Conservation (phyloP, 495 filamentous ascomycete species). For the Pseudevernia furfuracea region DNA sequence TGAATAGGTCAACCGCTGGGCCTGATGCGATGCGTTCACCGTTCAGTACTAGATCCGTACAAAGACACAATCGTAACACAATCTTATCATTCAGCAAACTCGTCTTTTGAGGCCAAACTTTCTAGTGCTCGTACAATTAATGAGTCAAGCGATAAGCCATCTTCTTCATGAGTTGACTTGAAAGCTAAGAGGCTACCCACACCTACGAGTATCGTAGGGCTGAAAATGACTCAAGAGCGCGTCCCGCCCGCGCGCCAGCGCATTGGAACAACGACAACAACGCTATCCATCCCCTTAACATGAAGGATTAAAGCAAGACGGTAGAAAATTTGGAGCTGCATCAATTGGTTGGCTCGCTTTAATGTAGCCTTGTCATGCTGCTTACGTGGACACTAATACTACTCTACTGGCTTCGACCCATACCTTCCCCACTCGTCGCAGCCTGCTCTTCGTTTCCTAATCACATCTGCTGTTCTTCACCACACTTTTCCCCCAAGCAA, state of each 20-base stretch:
- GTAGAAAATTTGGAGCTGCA: background rate
- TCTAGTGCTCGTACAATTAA: too few species aligned
- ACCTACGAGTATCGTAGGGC: background rate
- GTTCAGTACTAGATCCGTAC: too few species aligned
- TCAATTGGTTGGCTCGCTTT: background rate
- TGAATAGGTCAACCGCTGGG: too few species aligned
- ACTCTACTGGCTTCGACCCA: background rate
- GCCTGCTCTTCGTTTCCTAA: conserved; percentile 19
- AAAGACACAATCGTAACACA: too few species aligned
- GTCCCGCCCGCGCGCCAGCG: background rate
- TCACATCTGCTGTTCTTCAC: conserved; percentile 17
- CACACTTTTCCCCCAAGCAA: background rate
- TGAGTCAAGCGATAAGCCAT: too few species aligned
- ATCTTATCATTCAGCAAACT: too few species aligned
- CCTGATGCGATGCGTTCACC: too few species aligned
- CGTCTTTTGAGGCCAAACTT: too few species aligned
- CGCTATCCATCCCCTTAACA: background rate
- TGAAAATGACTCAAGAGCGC: background rate
- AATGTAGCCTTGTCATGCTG: background rate
- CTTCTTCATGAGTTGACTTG: background rate
- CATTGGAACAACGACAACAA: background rate
- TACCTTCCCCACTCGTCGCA: background rate
- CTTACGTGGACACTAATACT: background rate
- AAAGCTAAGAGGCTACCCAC: background rate
- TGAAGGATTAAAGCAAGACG: too few species aligned